Conservation (phyloP, 2,329 filamentous ascomycete species). For the Sporothrix brunneoviolacea region DNA sequence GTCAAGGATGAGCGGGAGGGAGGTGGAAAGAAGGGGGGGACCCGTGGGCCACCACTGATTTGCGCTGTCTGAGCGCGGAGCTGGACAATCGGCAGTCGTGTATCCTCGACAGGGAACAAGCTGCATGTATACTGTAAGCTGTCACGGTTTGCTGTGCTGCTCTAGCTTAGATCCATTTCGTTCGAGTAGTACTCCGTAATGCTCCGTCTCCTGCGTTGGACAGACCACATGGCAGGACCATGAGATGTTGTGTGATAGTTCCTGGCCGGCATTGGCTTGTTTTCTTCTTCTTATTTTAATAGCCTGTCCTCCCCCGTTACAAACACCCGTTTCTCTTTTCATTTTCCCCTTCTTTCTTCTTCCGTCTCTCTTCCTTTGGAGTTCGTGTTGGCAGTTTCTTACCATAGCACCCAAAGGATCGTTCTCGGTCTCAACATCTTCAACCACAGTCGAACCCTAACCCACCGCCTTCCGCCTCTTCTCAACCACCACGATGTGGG, state of each 20-base stretch:
- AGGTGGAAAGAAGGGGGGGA: not conserved
- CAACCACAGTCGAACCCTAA: too few relatives aligned
- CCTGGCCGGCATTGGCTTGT: too few relatives aligned
- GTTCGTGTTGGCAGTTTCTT: too few relatives aligned
- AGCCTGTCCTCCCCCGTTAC: not conserved
- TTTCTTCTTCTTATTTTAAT: not conserved
- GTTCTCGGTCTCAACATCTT: too few relatives aligned
- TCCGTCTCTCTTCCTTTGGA: not conserved
- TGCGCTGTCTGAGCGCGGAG: not conserved
- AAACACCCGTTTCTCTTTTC: not conserved
- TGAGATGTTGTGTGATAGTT: not conserved
- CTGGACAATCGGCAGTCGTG: not conserved
- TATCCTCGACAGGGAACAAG: not conserved
- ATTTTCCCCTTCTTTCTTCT: not conserved
- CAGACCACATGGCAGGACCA: not conserved
- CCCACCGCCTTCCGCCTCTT: not conserved
- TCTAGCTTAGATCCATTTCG: too few relatives aligned
- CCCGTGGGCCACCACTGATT: not conserved
- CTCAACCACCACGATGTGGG: constrained; percentile 19
- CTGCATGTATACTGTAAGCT: too few relatives aligned
- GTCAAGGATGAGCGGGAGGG: not conserved
- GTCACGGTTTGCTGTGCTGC: too few relatives aligned
- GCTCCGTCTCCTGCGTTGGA: not conserved
- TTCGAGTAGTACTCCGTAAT: not conserved
- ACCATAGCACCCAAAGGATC: too few relatives aligned